These are phyloP conservation scores for Chrysanthemum lavandulifolium DNA, from an alignment of 129 eudicot species.

Conservation along the genomic window DNA sequence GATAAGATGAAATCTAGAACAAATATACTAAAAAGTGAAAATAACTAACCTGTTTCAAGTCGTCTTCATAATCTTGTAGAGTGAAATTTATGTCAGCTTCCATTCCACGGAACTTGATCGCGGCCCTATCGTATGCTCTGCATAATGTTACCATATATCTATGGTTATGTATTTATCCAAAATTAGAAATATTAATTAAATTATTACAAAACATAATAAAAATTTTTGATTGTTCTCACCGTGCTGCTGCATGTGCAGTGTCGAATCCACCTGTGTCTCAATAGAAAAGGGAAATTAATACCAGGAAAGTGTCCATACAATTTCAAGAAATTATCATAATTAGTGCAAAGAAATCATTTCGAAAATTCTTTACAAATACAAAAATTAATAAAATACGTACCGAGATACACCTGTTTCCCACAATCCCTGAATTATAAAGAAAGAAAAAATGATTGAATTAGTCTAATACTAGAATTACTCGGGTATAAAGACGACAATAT, in stretches of 20 bases:
- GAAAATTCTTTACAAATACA: not conserved
- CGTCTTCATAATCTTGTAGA: conserved; percentile 71
- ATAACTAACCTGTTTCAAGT: conserved; percentile 72
- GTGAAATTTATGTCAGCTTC: conserved; percentile 91
- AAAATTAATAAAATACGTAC: conserved; percentile 38
- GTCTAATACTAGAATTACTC: no score
- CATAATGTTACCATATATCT: not conserved
- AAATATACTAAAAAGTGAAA: conserved; percentile 5
- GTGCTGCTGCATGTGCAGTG: conserved; percentile 95
- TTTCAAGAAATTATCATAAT: conserved; percentile 9
- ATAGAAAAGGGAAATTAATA: conserved; percentile 1
- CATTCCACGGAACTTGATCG: conserved; percentile 85
- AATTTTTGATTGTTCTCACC: conserved; percentile 47
- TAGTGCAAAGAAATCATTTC: not conserved
- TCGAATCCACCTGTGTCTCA: conserved; percentile 79
- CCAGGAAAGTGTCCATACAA: not conserved
- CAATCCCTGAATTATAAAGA: conserved; percentile 73
- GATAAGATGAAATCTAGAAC: conserved; percentile 32
- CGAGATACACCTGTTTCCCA: conserved; percentile 96
- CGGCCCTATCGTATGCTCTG: conserved; percentile 95
- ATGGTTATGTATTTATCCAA: not conserved
- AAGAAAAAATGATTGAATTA: not conserved
- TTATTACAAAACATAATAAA: not conserved
- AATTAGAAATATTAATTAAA: not conserved
- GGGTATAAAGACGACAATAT: no score